These are phyloP conservation scores for Jamesozyma gamospora DNA, from an alignment of 805 yeast genomes.

Conservation along the genomic window DNA sequence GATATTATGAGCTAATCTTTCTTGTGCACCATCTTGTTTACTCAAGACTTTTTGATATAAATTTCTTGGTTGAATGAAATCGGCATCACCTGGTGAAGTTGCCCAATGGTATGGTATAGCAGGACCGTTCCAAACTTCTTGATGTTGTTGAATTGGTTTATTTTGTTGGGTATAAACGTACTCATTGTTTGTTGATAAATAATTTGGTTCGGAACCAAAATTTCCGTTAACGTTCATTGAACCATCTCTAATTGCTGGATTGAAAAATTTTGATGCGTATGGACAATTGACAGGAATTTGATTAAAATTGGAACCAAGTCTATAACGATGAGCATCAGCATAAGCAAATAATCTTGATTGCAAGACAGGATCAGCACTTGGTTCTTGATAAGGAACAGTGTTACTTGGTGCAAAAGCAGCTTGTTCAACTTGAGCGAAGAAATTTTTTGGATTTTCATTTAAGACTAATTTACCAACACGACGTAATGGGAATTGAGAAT, in stretches of 20 bases:
- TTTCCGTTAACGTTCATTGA: conserved; percentile 60
- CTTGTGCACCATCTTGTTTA: conserved; percentile 73
- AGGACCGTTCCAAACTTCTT: conserved; percentile 74
- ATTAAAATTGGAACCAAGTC: conserved; percentile 62
- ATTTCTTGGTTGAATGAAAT: conserved; percentile 66
- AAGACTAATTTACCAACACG: conserved; percentile 70
- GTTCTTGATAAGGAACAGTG: conserved; percentile 74
- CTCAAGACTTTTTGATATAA: conserved; percentile 68
- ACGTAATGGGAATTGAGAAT: conserved; percentile 74
- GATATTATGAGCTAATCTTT: conserved; percentile 72
- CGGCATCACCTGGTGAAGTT: conserved; percentile 48
- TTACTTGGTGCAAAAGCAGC: conserved; percentile 80
- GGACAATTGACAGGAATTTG: conserved; percentile 92
- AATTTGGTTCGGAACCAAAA: conserved; percentile 70
- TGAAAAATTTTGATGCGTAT: conserved; percentile 41
- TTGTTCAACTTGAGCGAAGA: conserved; percentile 81
- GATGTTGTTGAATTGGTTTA: conserved; percentile 45
- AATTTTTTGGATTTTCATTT: conserved; percentile 78
- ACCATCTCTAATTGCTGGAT: conserved; percentile 80
- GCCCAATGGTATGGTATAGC: conserved; percentile 86
- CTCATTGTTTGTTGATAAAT: conserved; percentile 43
- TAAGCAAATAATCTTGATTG: conserved; percentile 75
- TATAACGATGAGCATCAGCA: conserved; percentile 78
- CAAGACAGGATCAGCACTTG: conserved; percentile 76
- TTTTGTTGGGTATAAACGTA: conserved; percentile 24